phyloP scores from a whole-genome alignment of 345 rosid species.

The Salix viminalis region DNA sequence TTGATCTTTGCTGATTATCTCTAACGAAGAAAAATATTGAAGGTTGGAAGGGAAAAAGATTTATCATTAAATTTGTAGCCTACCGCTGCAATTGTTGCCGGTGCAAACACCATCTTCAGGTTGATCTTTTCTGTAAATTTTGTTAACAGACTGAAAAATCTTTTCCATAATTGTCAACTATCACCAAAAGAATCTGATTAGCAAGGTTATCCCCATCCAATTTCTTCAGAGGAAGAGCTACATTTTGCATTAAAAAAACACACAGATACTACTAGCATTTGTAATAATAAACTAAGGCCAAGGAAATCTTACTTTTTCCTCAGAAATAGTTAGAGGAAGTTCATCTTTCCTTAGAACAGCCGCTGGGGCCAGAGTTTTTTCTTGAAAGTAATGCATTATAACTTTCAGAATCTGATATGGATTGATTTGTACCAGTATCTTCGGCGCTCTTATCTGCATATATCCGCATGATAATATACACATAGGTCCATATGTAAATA shows the following conservation, averaged over 20 bases:
- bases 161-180: not conserved
- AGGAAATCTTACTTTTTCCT: not conserved
- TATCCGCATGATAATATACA: constrained; percentile 34
- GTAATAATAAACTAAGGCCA: not conserved
- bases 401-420: not conserved
- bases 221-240: too few species aligned
- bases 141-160: not conserved
- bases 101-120: not conserved
- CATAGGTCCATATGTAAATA: constrained; percentile 35
- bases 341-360: not conserved
- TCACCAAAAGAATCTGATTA: not conserved
- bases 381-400: not conserved
- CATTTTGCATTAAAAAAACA: not conserved
- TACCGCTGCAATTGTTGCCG: not conserved
- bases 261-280: not conserved
- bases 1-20: too few species aligned
- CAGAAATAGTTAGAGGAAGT: not conserved
- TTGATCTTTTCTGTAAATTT: not conserved
- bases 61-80: not conserved
- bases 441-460: not conserved
- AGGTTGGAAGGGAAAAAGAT: too few species aligned
- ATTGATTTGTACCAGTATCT: not conserved
- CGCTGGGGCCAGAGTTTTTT: not conserved
- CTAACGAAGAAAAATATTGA: too few species aligned
- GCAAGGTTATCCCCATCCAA: not conserved